These are phyloP conservation scores for Suhomyces sp. DNA, from an alignment of 805 yeast genomes.

Conservation along the genomic window DNA sequence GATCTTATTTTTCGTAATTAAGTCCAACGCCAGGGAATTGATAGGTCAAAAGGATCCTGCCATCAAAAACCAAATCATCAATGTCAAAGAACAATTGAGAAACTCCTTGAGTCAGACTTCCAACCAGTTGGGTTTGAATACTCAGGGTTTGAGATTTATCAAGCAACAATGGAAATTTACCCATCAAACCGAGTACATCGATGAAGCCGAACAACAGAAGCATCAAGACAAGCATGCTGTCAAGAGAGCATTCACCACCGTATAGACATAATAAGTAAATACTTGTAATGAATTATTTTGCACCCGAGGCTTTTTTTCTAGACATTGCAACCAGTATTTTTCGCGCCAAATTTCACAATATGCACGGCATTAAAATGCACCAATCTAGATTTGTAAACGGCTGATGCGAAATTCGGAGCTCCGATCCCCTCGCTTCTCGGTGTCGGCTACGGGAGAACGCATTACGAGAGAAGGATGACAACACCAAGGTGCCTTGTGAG, in stretches of 20 bases:
- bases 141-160: conserved; percentile 74
- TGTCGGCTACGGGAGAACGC: background rate
- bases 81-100: conserved; percentile 63
- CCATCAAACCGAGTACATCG: conserved; percentile 73
- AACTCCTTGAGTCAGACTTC: conserved; percentile 48
- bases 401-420: background rate
- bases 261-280: conserved; percentile 14
- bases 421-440: background rate
- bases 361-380: background rate
- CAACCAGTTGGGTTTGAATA: conserved; percentile 73
- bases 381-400: background rate
- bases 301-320: background rate
- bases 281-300: background rate
- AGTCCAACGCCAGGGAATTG: conserved; percentile 75
- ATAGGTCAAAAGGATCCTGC: conserved; percentile 62
- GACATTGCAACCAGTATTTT: background rate
- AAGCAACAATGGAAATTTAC: conserved; percentile 74
- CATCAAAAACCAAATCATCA: conserved; percentile 61
- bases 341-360: background rate
- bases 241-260: conserved; percentile 72
- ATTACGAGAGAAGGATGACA: background rate
- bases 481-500: background rate
- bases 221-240: conserved; percentile 54
- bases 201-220: conserved; percentile 55
- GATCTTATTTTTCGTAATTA: conserved; percentile 70